Evolutionary conservation across 2,329 filamentous ascomycete species (phyloP), one percentile per base, ranked within the genome.

Genomic region (Periglandula ipomoeae): DNA sequence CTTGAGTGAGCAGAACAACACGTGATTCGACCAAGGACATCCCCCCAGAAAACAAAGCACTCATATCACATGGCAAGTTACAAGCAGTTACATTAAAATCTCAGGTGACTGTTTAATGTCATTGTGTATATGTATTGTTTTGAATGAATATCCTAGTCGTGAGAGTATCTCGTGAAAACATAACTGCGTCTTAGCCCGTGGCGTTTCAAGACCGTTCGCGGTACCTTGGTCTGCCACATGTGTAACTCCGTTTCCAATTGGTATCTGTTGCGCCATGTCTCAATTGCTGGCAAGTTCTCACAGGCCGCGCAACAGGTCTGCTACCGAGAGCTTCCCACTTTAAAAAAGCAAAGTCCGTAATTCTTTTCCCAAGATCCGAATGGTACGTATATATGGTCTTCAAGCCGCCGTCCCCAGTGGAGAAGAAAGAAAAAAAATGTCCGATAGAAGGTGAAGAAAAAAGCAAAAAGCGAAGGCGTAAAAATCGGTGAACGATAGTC

Each of bases 261-360:
- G 45, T 42, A 47, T 42, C 24, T 47, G 19, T 47, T 47, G 45
- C 45, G 37, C 26, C 37, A 41, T 35, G 24, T 41, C 37, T 47
- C 13, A 42, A 17, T 22, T 34, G 13, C 20, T 47, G 45, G 37
- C 44, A 23, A 23, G 37, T 37, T 15, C 23, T 23, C n/a, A 22
- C 17, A 19, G 35, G n/a, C 4, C 37, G n/a, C 4, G 37, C 37
- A 22, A 11, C 17, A 13, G 45, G 34, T 5, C 23, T 13, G 44
- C 23, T 22, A 23, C 19, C 22, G n/a, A 15, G 5, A 37, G 44
- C 32, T 30, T 7, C 11, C 37, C 24, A 41, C 1, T 19, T 5
- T 23, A 27, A 23, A 35, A 42, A 40, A 35, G 9, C 39, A 47
- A 17, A 39, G 11, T 30, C 26, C 26, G 8, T 37, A n/a, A 5